Percentiles rank a stretch among this genome's conserved stretches.
These are phyloP conservation scores for Cicer arietinum DNA, from an alignment of 306 rosid genomes.

Conservation along the genomic window DNA sequence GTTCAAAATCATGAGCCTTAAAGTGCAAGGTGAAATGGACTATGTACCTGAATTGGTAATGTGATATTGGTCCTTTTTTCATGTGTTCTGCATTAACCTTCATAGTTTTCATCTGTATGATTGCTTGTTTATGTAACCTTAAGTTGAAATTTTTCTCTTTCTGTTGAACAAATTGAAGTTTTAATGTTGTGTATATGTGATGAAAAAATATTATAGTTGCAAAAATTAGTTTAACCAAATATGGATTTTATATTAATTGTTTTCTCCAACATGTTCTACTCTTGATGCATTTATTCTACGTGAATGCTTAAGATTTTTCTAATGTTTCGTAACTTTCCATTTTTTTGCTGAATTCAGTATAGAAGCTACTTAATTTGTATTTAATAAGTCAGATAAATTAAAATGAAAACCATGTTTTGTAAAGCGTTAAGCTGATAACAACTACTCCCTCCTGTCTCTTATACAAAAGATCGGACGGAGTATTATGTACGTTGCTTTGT, in stretches of 20 bases:
- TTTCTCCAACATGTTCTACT: background rate
- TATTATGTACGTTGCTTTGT: constrained; percentile 5
- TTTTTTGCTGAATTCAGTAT: constrained; percentile 5
- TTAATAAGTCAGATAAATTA: constrained; percentile 11
- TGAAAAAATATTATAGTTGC: background rate
- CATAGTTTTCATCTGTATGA: constrained; percentile 3
- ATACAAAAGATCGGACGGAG: no score
- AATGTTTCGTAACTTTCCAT: background rate
- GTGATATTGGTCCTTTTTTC: constrained; percentile 24
- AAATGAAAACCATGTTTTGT: background rate
- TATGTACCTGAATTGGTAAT: constrained; percentile 93
- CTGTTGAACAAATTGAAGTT: constrained; percentile 2
- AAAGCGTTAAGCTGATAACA: constrained; percentile 10
- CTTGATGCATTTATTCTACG: constrained; percentile 10
- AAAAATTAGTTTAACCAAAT: constrained; percentile 2
- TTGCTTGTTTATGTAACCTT: constrained; percentile 36
- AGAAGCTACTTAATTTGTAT: constrained; percentile 1
- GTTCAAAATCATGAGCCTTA: constrained; percentile 95
- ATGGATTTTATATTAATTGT: background rate
- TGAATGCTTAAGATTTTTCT: constrained; percentile 5
- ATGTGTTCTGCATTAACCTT: constrained; percentile 25
- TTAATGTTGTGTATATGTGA: background rate
- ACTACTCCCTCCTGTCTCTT: no score
- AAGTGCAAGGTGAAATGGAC: constrained; percentile 88
- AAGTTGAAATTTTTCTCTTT: constrained; percentile 1